Percentiles rank a stretch among this genome's conserved stretches.
phyloP scores from a whole-genome alignment of 768 basidiomycete genomes.

The Candolleomyces aberdarensis region DNA sequence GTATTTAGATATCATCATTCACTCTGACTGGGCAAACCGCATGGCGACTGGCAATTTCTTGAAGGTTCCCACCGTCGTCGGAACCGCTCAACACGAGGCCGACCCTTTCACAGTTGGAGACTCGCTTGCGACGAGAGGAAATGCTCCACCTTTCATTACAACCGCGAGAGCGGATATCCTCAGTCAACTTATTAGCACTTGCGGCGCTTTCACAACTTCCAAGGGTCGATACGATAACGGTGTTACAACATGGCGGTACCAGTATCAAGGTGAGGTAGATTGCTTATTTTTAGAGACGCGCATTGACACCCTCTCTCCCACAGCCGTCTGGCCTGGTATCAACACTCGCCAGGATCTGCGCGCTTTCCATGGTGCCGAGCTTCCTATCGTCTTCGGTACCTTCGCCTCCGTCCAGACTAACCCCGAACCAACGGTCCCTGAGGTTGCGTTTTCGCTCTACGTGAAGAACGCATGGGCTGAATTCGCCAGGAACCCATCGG shows the following conservation, averaged over 20 bases:
- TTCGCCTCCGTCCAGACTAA: conserved; percentile 20
- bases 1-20: conserved; percentile 28
- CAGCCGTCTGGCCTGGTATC: conserved; percentile 34
- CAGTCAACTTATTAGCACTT: conserved; percentile 28
- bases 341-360: conserved; percentile 30
- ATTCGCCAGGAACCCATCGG: conserved; percentile 36
- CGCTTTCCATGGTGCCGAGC: conserved; percentile 36
- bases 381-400: conserved; percentile 39
- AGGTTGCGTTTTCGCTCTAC: conserved; percentile 31
- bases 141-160: conserved; percentile 26
- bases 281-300: not conserved
- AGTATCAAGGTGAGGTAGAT: conserved; percentile 22
- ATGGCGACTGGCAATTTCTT: conserved; percentile 27
- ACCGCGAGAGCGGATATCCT: conserved; percentile 27
- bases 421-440: conserved; percentile 16
- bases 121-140: conserved; percentile 22
- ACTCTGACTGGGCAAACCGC: conserved; percentile 25
- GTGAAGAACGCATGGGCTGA: conserved; percentile 39
- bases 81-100: conserved; percentile 31
- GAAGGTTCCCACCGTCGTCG: conserved; percentile 26
- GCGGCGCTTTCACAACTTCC: conserved; percentile 24
- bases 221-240: conserved; percentile 25
- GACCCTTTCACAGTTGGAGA: conserved; percentile 31
- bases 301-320: conserved; percentile 6
- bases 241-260: conserved; percentile 26